Percentiles rank a stretch among this genome's conserved stretches.
These are phyloP conservation scores for Solanum lignicaule DNA, from an alignment of 257 asterid species.

Conservation along the genomic window DNA sequence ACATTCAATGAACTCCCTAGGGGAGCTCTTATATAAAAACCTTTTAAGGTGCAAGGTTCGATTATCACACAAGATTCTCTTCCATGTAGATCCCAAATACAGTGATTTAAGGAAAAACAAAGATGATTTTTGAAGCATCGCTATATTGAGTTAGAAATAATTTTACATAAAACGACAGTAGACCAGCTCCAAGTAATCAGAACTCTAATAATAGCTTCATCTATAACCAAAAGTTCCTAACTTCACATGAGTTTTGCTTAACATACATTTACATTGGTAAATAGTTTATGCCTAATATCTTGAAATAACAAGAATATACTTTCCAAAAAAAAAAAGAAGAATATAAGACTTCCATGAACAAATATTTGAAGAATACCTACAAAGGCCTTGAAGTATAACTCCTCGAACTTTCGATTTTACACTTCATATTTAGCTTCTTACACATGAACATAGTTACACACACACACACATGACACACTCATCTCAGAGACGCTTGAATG, in stretches of 20 bases:
- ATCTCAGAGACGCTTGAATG: neutral
- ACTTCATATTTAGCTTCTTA: too few relatives aligned
- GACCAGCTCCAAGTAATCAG: neutral
- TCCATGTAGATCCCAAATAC: too few relatives aligned
- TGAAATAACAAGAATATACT: neutral
- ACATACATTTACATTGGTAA: neutral
- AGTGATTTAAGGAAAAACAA: neutral
- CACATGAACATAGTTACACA: neutral
- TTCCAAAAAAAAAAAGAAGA: neutral
- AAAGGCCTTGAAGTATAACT: neutral
- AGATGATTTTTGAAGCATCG: neutral
- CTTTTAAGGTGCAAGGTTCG: neutral
- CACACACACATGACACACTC: neutral
- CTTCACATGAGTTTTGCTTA: neutral
- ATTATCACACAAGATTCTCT: neutral
- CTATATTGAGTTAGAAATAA: too few relatives aligned
- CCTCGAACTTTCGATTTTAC: neutral
- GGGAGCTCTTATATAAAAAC: neutral
- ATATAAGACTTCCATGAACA: neutral
- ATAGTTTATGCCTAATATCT: neutral
- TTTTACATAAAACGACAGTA: too few relatives aligned
- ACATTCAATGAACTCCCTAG: neutral
- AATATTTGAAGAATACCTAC: neutral
- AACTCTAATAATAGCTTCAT: neutral
- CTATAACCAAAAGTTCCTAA: neutral